Conservation (phyloP, 2,329 filamentous ascomycete species). For the Gaeumannomyces sp. region DNA sequence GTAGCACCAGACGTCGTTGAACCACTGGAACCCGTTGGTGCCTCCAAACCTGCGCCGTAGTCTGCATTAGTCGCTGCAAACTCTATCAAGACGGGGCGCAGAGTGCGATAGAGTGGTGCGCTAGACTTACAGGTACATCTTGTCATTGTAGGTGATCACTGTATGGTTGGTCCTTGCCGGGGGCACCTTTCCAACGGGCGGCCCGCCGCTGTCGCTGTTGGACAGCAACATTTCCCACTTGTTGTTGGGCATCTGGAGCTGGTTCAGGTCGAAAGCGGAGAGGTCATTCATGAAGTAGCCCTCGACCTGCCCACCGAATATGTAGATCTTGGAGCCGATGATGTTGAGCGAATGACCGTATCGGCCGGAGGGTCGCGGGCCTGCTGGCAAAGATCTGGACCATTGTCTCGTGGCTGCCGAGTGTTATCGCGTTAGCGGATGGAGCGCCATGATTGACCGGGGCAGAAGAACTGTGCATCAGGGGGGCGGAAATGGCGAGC, state of each 20-base stretch:
- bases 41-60: constrained; percentile 75
- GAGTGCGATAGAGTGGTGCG: not conserved
- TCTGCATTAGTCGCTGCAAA: not conserved
- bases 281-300: constrained; percentile 98
- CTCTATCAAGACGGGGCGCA: constrained; percentile 9
- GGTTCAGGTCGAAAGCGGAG: constrained; percentile 90
- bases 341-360: constrained; percentile 98
- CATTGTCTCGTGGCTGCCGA: constrained; percentile 86
- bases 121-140: constrained; percentile 76
- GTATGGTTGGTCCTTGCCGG: constrained; percentile 93
- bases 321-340: constrained; percentile 90
- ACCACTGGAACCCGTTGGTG: constrained; percentile 94
- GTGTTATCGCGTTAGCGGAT: constrained; percentile 9
- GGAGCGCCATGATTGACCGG: not conserved
- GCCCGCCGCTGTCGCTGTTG: constrained; percentile 59
- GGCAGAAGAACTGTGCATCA: not conserved
- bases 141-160: constrained; percentile 85
- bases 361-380: constrained; percentile 77
- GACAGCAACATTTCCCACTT: constrained; percentile 90
- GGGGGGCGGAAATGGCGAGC: no score
- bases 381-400: constrained; percentile 87
- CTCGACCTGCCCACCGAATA: constrained; percentile 96
- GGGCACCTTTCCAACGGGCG: constrained; percentile 61
- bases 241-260: constrained; percentile 83
- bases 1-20: constrained; percentile 98